Base-by-base conservation (phyloP, 1,139 yeast species). In the Dujonia santamariae region DNA sequence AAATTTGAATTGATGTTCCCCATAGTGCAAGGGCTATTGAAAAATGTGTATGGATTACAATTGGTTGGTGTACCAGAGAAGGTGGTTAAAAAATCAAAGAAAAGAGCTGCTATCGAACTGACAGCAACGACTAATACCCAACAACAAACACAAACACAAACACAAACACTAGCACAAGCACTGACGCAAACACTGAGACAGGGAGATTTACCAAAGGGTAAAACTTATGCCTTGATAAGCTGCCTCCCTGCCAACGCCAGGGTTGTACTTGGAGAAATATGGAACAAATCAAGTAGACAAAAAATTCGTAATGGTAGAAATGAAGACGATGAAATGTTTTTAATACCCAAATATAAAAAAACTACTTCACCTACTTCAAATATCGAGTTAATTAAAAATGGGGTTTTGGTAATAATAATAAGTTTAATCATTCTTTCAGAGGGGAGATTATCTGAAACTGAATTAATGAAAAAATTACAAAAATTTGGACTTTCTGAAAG, bases 381-480 rank as follows among this genome's bases (percentile, higher is more conserved):
- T 40, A 36, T 31, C 7, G 68, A 64, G 17, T 44, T 65, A 26
- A 52, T 61, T 8, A 59, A 54, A 37, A 41, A 47, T 1, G 72
- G 71, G 5, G 28, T 65, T 2, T 39, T 57, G 32, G 39, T 56
- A 15, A 38, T 59, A 15, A 45, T 65, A 3, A 35, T 65, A 12
- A 38, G 59, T 8, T 29, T 62, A n/a, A 40, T 68, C 7, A 50
- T 67, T 1, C 42, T 67, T 11, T 47, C 59, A 19, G 68, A 62
- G 21, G 66, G 67, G 41, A 59, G 63, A 39, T 34, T 63, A 3
- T 44, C 53, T 8, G 71, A 64, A 39, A 21, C 34, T 3, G 57
- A 53, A 18, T 44, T 69, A 18, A 30, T 53, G 1, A 44, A 41
- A 5, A 35, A 40, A 4, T 42, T 68, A 20, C 35, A 37, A 5